Conservation (phyloP, 768 basidiomycete species). For the Piloderma croceum region DNA sequence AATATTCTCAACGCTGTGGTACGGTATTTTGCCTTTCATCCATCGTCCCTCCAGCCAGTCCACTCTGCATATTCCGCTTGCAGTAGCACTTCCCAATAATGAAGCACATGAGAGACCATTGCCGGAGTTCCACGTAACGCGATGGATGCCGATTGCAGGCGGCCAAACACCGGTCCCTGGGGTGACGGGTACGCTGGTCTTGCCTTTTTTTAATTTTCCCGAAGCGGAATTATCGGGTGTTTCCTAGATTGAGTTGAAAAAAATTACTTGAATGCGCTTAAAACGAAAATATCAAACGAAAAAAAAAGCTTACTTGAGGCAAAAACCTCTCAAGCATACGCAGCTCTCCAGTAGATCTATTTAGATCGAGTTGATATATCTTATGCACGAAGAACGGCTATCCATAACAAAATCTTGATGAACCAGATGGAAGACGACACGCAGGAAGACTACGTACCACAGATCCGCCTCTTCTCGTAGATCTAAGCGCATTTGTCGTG, state of each 20-base stretch:
- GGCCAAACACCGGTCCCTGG: slow-evolving; percentile 70
- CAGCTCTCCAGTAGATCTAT: slow-evolving; percentile 63
- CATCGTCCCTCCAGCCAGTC: slow-evolving; percentile 79
- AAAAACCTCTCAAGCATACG: slow-evolving; percentile 86
- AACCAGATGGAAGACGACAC: background rate
- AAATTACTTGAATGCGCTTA: slow-evolving; percentile 6
- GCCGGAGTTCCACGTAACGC: slow-evolving; percentile 76
- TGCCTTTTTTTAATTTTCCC: slow-evolving; percentile 29
- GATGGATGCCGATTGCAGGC: slow-evolving; percentile 68
- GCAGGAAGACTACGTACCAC: slow-evolving; percentile 45
- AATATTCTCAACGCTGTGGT: slow-evolving; percentile 55
- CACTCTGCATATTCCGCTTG: slow-evolving; percentile 79
- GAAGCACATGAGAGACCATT: slow-evolving; percentile 57
- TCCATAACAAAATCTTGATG: slow-evolving; percentile 1
- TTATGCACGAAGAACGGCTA: slow-evolving; percentile 76
- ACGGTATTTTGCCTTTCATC: slow-evolving; percentile 61
- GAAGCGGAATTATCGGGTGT: slow-evolving; percentile 38
- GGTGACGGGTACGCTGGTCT: slow-evolving; percentile 28
- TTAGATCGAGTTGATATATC: slow-evolving; percentile 86
- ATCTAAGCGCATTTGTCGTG: slow-evolving; percentile 66
- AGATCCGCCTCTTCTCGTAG: slow-evolving; percentile 62
- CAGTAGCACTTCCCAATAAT: slow-evolving; percentile 74
- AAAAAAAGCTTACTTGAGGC: slow-evolving; percentile 50
- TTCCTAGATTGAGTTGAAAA: slow-evolving; percentile 38
- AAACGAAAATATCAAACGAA: background rate